Evolutionary conservation across 1,284 basidiomycete genomes (phyloP).

Genomic region (Melampsora americana): DNA sequence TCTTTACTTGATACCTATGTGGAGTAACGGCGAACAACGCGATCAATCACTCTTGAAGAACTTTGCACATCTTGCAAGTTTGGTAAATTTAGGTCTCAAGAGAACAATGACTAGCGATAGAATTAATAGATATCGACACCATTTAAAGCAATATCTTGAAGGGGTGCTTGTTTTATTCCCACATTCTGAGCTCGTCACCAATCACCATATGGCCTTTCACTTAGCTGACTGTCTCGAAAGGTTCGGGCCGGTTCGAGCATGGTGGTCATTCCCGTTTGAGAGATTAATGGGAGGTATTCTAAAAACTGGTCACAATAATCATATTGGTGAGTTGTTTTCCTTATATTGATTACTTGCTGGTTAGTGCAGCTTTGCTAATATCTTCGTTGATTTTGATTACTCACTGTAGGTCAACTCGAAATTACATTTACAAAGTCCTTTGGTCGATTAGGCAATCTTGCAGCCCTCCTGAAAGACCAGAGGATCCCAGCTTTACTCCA

Average conservation of each 20-base stretch:
- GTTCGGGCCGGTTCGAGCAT: conserved; percentile 14
- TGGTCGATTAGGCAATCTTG: neutral
- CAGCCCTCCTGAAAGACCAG: no score
- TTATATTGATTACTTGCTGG: no score
- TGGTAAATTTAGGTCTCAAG: conserved; percentile 13
- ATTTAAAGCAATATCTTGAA: conserved; percentile 6
- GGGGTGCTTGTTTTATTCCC: conserved; percentile 3
- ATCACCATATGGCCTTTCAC: conserved; percentile 22
- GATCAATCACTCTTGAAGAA: conserved; percentile 21
- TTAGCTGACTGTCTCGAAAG: conserved; percentile 17
- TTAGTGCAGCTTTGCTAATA: no score
- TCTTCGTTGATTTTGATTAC: no score
- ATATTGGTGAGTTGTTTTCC: conserved; percentile 1
- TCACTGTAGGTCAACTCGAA: neutral
- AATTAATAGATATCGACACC: conserved; percentile 18
- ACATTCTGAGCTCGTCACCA: conserved; percentile 1
- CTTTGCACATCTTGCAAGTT: conserved; percentile 11
- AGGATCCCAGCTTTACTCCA: no score
- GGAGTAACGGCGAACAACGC: neutral
- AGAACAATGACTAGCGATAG: neutral
- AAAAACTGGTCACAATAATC: conserved; percentile 13
- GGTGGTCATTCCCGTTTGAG: conserved; percentile 16
- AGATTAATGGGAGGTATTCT: conserved; percentile 15
- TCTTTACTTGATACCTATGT: conserved; percentile 8
- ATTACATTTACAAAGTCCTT: conserved; percentile 1